Percentiles rank a stretch among this genome's conserved stretches.
These are phyloP conservation scores for Penicillium sp. DNA, from an alignment of 2,329 filamentous ascomycete species.

Conservation along the genomic window DNA sequence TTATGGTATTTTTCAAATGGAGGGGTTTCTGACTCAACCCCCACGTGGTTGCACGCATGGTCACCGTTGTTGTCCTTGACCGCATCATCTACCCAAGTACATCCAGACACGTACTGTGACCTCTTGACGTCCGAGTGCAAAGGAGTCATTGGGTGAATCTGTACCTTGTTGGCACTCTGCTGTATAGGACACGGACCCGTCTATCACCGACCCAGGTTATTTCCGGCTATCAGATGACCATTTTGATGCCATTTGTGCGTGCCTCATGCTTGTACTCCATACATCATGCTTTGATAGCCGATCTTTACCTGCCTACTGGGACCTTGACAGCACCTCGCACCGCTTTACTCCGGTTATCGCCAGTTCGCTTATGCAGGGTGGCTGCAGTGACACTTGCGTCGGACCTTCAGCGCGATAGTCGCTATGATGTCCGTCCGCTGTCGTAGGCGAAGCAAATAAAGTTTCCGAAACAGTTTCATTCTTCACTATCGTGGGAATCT, in stretches of 20 bases:
- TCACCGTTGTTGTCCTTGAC: slow-evolving; percentile 4
- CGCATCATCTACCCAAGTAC: slow-evolving; percentile 9
- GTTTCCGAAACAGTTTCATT: neutral
- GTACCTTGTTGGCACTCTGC: neutral
- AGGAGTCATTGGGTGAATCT: neutral
- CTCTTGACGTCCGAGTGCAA: neutral
- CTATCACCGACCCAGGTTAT: neutral
- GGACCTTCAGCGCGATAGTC: slow-evolving; percentile 10
- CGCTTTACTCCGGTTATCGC: neutral
- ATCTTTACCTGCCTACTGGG: neutral
- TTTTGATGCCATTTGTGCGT: neutral
- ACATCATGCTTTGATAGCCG: neutral
- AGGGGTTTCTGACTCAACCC: neutral
- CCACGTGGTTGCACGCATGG: slow-evolving; percentile 19
- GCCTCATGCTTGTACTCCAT: neutral
- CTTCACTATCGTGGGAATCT: neutral
- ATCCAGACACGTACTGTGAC: slow-evolving; percentile 2
- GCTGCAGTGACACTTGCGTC: slow-evolving; percentile 3
- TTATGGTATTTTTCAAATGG: neutral
- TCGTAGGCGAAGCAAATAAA: neutral
- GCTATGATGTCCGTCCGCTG: neutral
- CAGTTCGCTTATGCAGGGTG: slow-evolving; percentile 1
- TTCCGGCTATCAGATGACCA: neutral
- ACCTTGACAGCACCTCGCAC: neutral
- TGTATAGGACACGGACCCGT: neutral